Base-by-base conservation (phyloP, 2,329 filamentous ascomycete species). In the Sarocladium oryzae region DNA sequence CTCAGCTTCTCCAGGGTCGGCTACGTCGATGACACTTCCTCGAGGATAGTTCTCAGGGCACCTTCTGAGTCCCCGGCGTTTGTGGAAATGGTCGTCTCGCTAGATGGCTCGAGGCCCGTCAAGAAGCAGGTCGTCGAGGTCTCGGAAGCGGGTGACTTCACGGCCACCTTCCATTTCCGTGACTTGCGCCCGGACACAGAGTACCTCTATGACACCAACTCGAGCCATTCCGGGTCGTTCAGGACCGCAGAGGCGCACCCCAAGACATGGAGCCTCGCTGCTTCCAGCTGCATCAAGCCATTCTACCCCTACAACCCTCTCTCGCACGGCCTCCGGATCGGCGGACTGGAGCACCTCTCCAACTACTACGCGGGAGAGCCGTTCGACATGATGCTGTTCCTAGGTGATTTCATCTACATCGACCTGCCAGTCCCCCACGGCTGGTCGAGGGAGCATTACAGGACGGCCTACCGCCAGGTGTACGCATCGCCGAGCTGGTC, bases 271-370 rank as follows among this genome's bases (percentile, higher is more conserved):
- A 57, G 46, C 24, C 70, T 87, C 58, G 65, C 86, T 3, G 82
- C 83, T 16, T 82, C 80, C 2, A 85, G 82, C 60, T 88, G 84
- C 64, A 79, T 87, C 59, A 86, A 86, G 65, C 76, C 84, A 10
- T 80, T 82, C 49, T 84, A 86, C 43, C 84, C 84, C 0, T 87
- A 88, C 62, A 78, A 72, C 15, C 75, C 80, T 0, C 67, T 82
- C 24, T 70, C 76, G 11, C 82, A 86, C 59, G 76, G 83, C 0
- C 69, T 87, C 1, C 73, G 77, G 3, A 74, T 85, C n/a, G 72
- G 72, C 1, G 84, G 84, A 4, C 73, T 87, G 55, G 73, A 76
- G 50, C 77, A 56, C 70, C 49, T 58, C 1, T 51, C 51, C 28
- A 32, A 20, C 9, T 49, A 54, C 36, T 30, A 57, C 40, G 11